Base-by-base conservation (phyloP, 2,329 filamentous ascomycete genomes). In the Tympanopsis confertula region DNA sequence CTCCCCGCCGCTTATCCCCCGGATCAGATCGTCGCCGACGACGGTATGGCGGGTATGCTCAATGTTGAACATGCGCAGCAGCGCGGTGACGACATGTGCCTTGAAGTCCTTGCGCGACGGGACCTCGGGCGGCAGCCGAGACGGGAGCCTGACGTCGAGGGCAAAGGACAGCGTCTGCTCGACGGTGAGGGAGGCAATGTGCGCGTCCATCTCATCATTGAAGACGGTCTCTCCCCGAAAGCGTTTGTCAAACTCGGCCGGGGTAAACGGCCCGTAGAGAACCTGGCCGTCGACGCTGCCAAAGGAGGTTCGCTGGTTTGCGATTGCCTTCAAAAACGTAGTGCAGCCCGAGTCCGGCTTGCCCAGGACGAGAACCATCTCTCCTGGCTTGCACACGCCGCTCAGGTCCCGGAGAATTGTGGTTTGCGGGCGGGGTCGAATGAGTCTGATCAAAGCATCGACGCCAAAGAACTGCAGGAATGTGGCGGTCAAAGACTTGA, bases 31-130 rank as follows among this genome's bases (percentile, higher is more conserved):
- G 44, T 91, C 82, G 5, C 88, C 88, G 19, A 94, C 86, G 20
- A 89, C 76, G 0, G 88, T 95, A 53, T 87, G 74, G 37, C 76
- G 72, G 0, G 86, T 93, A 56, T 94, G 86, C 55, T 88, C 82
- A 38, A 94, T 94, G 53, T 89, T 91, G 67, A 94, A 93, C 83
- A 93, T 91, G 51, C 85, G 86, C 37, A 94, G 66, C 41, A 94
- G 67, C 50, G 81, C 74, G 14, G 75, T 69, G 42, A 88, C 69
- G 40, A 93, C 77, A 47, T 78, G 76, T 36, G 82, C 69, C 62
- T 88, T 88, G 64, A 89, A 89, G n/a, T n/a, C n/a, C 13, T 82
- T 78, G 4, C 60, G 55, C 54, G 83, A 82, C 28, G 73, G 78
- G 47, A 91, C 70, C 17, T 84, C 85, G 3, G 69, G 74, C 1